Base-by-base conservation (phyloP, 2,329 filamentous ascomycete genomes). In the Plectosphaerella cucumerina region DNA sequence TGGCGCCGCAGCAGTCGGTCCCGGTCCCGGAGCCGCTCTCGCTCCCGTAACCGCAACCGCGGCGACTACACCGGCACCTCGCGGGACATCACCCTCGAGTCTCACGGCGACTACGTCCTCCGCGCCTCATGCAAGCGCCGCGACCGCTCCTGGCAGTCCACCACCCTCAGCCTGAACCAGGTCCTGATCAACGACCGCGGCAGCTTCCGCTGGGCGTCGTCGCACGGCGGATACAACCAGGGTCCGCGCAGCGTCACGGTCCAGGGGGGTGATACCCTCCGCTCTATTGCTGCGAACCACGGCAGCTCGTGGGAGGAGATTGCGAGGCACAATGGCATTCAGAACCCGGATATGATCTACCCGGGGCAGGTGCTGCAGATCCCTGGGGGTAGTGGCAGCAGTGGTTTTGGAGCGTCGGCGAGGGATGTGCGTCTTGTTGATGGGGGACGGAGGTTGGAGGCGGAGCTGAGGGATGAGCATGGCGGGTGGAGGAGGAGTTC, bases 311-410 rank as follows among this genome's bases (percentile, higher is more conserved):
- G 64, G 34, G 67, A 74, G 33, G 70, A 72, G 21, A 64, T 74
- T 35, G 70, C 68, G 10, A 58, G 66, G 18, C 61, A 60, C 33
- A 74, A 74, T 56, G 62, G 62, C 55, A 68, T 74, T 50, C 5
- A 56, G 50, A 72, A 74, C 57, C 67, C 70, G 6, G 70, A 74
- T 42, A 52, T 71, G 59, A 74, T 74, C 53, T 70, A 70, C 52
- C 70, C 71, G 0, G 71, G 71, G 2, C 71, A 74, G 59, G 62
- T 61, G 3, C 62, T 74, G 3, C 59, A 65, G 49, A 51, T 73
- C 1, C 69, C 70, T 9, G 60, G 62, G 5, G 58, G 59, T 2
- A 57, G 55, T 23, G 54, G 58, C 46, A 18, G 58, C 3, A 39
- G 41, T 15, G 55, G 50, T 42, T 70, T 72, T 48, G 62, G 57